Base-by-base conservation (phyloP, 2,329 filamentous ascomycete genomes). In the Corinectria fuckeliana region DNA sequence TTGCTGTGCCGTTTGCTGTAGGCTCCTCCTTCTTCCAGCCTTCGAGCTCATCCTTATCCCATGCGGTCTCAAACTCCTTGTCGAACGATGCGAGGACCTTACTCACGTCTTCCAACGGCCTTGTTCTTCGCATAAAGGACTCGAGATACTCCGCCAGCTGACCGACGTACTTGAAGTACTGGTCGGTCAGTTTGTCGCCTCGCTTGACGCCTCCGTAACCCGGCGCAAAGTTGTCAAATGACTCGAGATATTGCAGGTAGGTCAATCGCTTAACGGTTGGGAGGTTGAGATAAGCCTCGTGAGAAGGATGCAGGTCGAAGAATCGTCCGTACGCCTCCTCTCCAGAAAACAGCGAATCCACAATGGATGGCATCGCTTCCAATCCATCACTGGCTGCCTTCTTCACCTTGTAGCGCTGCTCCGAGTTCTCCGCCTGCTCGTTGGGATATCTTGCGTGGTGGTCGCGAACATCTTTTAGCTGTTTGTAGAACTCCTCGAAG, bases 281-380 rank as follows among this genome's bases (percentile, higher is more conserved):
- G 8, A 99, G 82, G 72, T 99, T 99, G 60, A 97, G 83, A 73
- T 93, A 99, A 13, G 90, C 83, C 72, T 98, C 94, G 76, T 98
- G 93, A 66, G 88, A 86, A 36, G 82, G 85, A 16, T 90, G 94
- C 45, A 99, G 79, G 75, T 99, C 95, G 71, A 99, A 91, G 77
- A 92, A 99, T 68, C 92, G 90, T 41, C 95, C 95, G 71, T 91
- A 97, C 0, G 90, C 90, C 76, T 99, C 95, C 77, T 99, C 96
- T 62, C 95, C 95, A 0, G 93, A 96, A 76, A 99, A 99, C 81
- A 98, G 90, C 58, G 87, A 88, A 72, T 98, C 94, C 47, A 97
- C 89, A 51, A 93, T 87, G 41, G 86, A 87, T 4, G 85, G 82
- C 56, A 85, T 76, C 1, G 83, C 80, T 45, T 90, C 86, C 49